These are phyloP conservation scores for Leccinum griseonigrum DNA, from an alignment of 1,284 basidiomycete genomes.

Conservation along the genomic window DNA sequence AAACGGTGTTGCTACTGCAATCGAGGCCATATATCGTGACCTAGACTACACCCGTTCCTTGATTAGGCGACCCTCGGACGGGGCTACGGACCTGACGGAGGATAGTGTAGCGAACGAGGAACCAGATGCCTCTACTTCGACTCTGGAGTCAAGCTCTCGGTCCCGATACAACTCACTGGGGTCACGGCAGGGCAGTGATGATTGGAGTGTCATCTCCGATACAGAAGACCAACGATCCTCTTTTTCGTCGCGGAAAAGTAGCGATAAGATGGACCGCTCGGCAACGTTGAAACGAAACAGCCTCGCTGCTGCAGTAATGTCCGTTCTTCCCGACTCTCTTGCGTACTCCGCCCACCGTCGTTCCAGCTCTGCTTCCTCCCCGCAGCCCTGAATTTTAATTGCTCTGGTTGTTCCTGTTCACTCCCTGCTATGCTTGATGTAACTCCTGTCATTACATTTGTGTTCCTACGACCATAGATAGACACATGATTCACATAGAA, in stretches of 20 bases:
- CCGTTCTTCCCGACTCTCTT: conserved; percentile 56
- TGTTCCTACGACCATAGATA: conserved; percentile 13
- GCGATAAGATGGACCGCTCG: conserved; percentile 34
- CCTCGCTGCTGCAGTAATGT: conserved; percentile 57
- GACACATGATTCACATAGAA: conserved; percentile 20
- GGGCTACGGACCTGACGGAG: conserved; percentile 37
- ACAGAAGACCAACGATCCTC: conserved; percentile 58
- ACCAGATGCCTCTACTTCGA: conserved; percentile 29
- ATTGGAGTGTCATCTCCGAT: conserved; percentile 82
- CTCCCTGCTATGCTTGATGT: conserved; percentile 1
- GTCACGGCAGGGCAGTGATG: conserved; percentile 61
- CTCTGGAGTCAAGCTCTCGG: conserved; percentile 37
- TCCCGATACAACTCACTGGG: conserved; percentile 58
- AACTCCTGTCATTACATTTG: conserved; percentile 10
- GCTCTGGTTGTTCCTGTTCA: not conserved
- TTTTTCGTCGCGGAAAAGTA: conserved; percentile 42
- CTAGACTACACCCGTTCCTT: conserved; percentile 84
- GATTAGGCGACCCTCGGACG: conserved; percentile 55
- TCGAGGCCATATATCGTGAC: conserved; percentile 91
- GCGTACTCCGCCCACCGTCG: conserved; percentile 43
- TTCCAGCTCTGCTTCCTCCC: conserved; percentile 30
- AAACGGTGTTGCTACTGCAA: conserved; percentile 84
- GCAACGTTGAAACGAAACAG: conserved; percentile 52
- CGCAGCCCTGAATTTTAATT: conserved; percentile 14
- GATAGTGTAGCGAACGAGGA: conserved; percentile 46